These are phyloP conservation scores for Saturnispora galanensis DNA, from an alignment of 805 yeast genomes.

Conservation along the genomic window DNA sequence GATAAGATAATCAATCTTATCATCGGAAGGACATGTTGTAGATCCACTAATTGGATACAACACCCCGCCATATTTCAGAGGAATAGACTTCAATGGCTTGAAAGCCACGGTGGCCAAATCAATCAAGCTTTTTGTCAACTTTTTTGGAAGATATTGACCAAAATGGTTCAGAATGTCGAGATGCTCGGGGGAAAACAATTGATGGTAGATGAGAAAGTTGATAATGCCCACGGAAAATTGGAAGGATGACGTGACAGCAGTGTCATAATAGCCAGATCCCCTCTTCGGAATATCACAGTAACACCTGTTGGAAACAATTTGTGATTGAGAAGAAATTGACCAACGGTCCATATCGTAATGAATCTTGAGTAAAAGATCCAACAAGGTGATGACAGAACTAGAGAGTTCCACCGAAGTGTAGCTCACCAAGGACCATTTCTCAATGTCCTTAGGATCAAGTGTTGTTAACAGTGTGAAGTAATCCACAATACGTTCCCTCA, in stretches of 20 bases:
- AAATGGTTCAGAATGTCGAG: constrained; percentile 14
- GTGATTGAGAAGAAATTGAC: constrained; percentile 21
- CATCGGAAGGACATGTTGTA: constrained; percentile 33
- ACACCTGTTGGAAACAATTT: constrained; percentile 21
- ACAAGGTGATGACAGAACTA: constrained; percentile 18
- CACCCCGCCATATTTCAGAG: constrained; percentile 28
- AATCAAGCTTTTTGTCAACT: constrained; percentile 37
- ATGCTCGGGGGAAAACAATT: constrained; percentile 24
- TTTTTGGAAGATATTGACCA: constrained; percentile 25
- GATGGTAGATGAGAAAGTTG: constrained; percentile 31
- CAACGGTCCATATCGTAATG: constrained; percentile 30
- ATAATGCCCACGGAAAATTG: constrained; percentile 33
- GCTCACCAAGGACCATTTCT: constrained; percentile 14
- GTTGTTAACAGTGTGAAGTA: constrained; percentile 19
- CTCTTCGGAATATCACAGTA: constrained; percentile 24
- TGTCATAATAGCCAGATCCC: constrained; percentile 25
- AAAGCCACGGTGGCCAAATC: constrained; percentile 35
- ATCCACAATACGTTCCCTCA: constrained; percentile 22
- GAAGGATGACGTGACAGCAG: constrained; percentile 21
- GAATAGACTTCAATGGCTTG: constrained; percentile 26
- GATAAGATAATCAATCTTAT: constrained; percentile 26
- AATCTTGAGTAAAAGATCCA: constrained; percentile 29
- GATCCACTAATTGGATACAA: constrained; percentile 30
- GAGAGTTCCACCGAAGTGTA: constrained; percentile 20
- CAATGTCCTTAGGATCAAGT: constrained; percentile 13